A percentile compares a stretch with the other conserved stretches of the same genome.
These are phyloP conservation scores for Butyriboletus loyo DNA, from an alignment of 768 basidiomycete species.

Conservation along the genomic window DNA sequence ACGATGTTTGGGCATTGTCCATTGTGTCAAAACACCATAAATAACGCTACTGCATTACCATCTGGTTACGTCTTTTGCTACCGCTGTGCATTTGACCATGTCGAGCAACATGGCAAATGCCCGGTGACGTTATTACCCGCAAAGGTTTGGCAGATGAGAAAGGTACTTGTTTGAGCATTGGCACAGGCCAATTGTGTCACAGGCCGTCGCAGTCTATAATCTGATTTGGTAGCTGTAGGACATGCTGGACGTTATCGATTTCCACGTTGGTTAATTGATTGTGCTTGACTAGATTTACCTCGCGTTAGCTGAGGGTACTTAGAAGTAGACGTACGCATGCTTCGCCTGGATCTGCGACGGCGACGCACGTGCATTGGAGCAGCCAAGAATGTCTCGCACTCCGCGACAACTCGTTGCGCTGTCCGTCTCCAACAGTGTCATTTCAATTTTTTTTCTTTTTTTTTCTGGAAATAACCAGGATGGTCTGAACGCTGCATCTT, in stretches of 20 bases:
- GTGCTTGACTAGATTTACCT: background rate
- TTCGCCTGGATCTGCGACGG: background rate
- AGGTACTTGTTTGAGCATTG: slow-evolving; percentile 67
- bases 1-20: slow-evolving; percentile 80
- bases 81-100: slow-evolving; percentile 81
- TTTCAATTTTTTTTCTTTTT: slow-evolving; percentile 2
- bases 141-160: slow-evolving; percentile 78
- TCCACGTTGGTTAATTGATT: slow-evolving; percentile 6
- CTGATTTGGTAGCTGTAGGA: slow-evolving; percentile 7
- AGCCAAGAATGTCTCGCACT: background rate
- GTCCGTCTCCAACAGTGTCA: slow-evolving; percentile 12
- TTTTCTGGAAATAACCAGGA: slow-evolving; percentile 23
- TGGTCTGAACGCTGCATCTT: slow-evolving; percentile 24
- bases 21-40: slow-evolving; percentile 66
- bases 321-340: background rate
- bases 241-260: slow-evolving; percentile 3
- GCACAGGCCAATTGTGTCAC: background rate
- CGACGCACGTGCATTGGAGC: slow-evolving; percentile 25
- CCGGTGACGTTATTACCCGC: slow-evolving; percentile 82
- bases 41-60: slow-evolving; percentile 87
- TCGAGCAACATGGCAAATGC: slow-evolving; percentile 75
- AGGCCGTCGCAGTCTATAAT: slow-evolving; percentile 3
- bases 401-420: background rate
- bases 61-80: slow-evolving; percentile 97
- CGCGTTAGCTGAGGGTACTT: background rate